phyloP scores from a whole-genome alignment of 306 rosid genomes.

The Amphicarpaea edgeworthii region DNA sequence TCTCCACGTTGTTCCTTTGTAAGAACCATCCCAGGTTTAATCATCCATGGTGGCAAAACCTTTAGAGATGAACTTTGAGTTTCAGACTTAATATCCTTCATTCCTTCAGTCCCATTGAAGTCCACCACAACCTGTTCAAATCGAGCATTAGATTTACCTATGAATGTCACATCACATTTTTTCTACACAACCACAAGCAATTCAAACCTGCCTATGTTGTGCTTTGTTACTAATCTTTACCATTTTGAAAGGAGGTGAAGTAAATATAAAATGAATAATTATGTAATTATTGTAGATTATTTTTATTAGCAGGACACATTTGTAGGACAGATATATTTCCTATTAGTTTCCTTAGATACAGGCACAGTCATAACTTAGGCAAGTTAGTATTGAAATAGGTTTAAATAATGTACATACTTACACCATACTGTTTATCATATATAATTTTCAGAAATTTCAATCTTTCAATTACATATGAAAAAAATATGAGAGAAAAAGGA shows the following conservation, averaged over 20 bases:
- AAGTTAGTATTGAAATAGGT: neutral
- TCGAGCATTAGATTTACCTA: constrained; percentile 33
- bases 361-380: neutral
- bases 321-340: neutral
- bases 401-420: neutral
- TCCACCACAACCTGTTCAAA: constrained; percentile 80
- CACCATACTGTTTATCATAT: neutral
- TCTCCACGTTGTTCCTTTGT: constrained; percentile 94
- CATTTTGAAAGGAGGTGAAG: neutral
- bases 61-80: constrained; percentile 60
- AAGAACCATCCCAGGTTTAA: constrained; percentile 87
- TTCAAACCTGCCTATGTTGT: neutral
- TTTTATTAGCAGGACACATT: neutral
- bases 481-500: neutral
- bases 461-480: neutral
- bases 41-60: constrained; percentile 99
- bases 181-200: neutral
- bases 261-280: neutral
- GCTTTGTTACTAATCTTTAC: neutral
- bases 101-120: constrained; percentile 71
- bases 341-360: neutral
- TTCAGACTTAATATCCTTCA: constrained; percentile 69
- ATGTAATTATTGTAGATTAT: neutral
- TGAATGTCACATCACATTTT: neutral
- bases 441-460: neutral